These are phyloP conservation scores for Blastobotrys illinoisensis DNA, from an alignment of 1,139 yeast genomes.

Conservation along the genomic window DNA sequence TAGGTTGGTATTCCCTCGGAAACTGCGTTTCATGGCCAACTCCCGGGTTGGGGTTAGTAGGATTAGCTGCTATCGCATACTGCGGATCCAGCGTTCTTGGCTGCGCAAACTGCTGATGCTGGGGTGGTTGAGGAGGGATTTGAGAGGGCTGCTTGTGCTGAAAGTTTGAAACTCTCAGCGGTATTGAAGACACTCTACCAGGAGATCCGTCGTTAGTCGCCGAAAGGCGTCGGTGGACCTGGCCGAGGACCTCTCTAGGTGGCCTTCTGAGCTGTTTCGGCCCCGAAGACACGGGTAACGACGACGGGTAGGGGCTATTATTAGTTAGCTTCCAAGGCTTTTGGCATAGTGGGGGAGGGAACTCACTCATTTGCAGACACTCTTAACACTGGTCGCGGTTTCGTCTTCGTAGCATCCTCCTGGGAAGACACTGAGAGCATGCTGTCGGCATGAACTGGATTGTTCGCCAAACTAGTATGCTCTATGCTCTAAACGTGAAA, in stretches of 20 bases:
- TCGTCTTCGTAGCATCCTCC: slow-evolving; percentile 1
- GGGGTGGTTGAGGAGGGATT: slow-evolving; percentile 3
- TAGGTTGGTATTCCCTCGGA: neutral
- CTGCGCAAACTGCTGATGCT: neutral
- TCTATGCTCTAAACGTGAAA: neutral
- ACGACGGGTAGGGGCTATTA: slow-evolving; percentile 15
- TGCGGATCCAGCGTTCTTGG: neutral
- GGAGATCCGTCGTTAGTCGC: slow-evolving; percentile 10
- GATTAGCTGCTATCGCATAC: neutral
- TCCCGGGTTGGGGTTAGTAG: neutral
- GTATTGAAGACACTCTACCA: slow-evolving; percentile 15
- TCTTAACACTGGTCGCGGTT: neutral
- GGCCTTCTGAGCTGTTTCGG: slow-evolving; percentile 12
- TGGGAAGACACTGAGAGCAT: slow-evolving; percentile 2
- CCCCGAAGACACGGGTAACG: slow-evolving; percentile 16
- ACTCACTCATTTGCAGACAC: slow-evolving; percentile 6
- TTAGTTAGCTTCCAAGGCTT: neutral
- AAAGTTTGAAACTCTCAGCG: slow-evolving; percentile 11
- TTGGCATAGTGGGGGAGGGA: too few species aligned
- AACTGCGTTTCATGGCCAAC: neutral
- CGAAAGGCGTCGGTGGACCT: slow-evolving; percentile 21
- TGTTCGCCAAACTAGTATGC: neutral
- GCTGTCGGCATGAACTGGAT: neutral
- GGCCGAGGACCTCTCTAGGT: slow-evolving; percentile 22
- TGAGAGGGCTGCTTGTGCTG: neutral